Base-by-base conservation (phyloP, 164 flowering plant species). In the Tinospora cordifolia region DNA sequence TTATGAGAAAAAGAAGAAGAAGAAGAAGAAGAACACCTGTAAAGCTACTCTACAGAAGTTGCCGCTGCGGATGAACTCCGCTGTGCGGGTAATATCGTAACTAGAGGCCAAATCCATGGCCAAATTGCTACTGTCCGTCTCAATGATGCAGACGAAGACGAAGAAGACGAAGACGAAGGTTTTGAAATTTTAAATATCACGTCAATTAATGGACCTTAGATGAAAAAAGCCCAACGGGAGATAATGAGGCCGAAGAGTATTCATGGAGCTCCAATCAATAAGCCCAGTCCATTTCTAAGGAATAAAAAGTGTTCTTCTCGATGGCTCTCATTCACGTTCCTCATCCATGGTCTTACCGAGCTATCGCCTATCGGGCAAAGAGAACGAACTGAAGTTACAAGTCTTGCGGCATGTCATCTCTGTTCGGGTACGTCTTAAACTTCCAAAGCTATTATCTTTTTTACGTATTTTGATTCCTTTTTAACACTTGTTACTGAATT, bases 21-120 rank as follows among this genome's bases (percentile, higher is more conserved):
- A 22, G 68, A 26, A 46, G 0, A 1, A 15, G 24, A 68, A 25
- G 34, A 30, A 11, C 22, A 90, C 98, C 91, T 92, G 98, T 65
- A 93, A 75, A 47, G 96, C 98, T 19, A 93, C 87, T 81, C 89
- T 84, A 63, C 79, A 71, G 87, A 84, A 93, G 68, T 74, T 81
- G 21, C 79, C 66, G 57, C 65, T 41, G 62, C 12, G 75, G 41
- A 91, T 90, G 84, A 85, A 93, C 15, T 82, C 78, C 25, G 88
- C 89, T 3, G 96, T 87, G 38, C 76, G 86, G 13, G 70, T 46
- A 58, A 93, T 86, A 66, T 90, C 98, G 77, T 86, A 90, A 49
- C 77, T 80, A 19, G 85, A 77, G 64, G 83, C 85, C 21, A 88
- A 82, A 15, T 90, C 90, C 93, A 88, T 88, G 47, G 49, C 2